Percentiles rank a stretch among this genome's conserved stretches.
Evolutionary conservation across 768 basidiomycete genomes (phyloP).

Genomic region (Mycena belliarum): DNA sequence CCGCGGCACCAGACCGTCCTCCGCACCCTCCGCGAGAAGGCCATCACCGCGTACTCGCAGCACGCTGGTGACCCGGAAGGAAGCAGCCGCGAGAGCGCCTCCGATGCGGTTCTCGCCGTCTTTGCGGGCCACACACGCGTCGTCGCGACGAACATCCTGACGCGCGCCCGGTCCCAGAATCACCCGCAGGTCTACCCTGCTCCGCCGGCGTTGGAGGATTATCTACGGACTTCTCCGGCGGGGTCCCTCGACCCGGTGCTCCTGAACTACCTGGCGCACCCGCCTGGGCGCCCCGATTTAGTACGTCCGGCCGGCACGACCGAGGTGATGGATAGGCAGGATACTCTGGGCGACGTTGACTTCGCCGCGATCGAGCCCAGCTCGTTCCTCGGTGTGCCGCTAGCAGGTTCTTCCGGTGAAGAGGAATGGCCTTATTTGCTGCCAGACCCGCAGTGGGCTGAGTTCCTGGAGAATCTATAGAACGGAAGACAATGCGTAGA

Average conservation of each 20-base stretch:
- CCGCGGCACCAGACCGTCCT: slow-evolving; percentile 2
- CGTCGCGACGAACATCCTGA: slow-evolving; percentile 3
- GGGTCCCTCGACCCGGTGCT: background rate
- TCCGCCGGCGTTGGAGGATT: background rate
- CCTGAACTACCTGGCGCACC: background rate
- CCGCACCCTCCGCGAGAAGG: slow-evolving; percentile 3
- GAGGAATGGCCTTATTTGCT: no score
- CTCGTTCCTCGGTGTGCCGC: no score
- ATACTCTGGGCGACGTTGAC: no score
- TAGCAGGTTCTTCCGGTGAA: no score
- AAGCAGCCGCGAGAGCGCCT: background rate
- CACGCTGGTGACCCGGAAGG: background rate
- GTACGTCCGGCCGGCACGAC: background rate
- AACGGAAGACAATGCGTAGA: no score
- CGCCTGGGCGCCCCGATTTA: background rate
- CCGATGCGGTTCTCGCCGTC: slow-evolving; percentile 1
- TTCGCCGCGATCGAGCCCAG: no score
- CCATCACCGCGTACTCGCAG: background rate
- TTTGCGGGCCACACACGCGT: slow-evolving; percentile 5
- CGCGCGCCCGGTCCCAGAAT: background rate
- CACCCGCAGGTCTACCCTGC: background rate
- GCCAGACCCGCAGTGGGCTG: no score
- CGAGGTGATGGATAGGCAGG: background rate
- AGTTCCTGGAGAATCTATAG: no score
- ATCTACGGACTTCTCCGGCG: background rate